Percentiles rank a stretch among this genome's conserved stretches.
These are phyloP conservation scores for Solanum neorickii DNA, from an alignment of 257 asterid species.

Conservation along the genomic window DNA sequence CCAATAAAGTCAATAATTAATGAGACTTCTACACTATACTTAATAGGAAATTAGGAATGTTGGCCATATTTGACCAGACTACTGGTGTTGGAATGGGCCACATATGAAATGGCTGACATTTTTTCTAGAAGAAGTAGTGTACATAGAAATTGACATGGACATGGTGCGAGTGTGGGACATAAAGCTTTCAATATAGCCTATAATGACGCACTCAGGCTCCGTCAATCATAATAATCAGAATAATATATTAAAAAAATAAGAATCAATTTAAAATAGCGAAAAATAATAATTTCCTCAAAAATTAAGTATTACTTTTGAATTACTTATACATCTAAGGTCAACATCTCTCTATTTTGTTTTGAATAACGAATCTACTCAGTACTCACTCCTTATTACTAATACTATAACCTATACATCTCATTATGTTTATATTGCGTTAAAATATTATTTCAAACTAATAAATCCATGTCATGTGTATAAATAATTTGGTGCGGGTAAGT, in stretches of 20 bases:
- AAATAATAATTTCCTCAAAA: background rate
- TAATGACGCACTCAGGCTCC: background rate
- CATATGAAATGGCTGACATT: background rate
- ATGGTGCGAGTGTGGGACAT: background rate
- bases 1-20: background rate
- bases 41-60: background rate
- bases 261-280: background rate
- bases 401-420: background rate
- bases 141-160: background rate
- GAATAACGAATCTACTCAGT: background rate
- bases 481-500: background rate
- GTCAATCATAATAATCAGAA: background rate
- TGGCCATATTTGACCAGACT: background rate
- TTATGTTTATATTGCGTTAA: no score
- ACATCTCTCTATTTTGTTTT: background rate
- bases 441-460: no score
- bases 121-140: background rate
- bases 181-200: background rate
- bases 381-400: background rate
- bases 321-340: background rate
- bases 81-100: background rate
- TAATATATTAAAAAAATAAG: background rate
- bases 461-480: no score
- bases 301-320: background rate
- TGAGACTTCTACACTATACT: background rate